Conservation (phyloP, 371 early-diverging fungal species). For the Mortierella polycephala region DNA sequence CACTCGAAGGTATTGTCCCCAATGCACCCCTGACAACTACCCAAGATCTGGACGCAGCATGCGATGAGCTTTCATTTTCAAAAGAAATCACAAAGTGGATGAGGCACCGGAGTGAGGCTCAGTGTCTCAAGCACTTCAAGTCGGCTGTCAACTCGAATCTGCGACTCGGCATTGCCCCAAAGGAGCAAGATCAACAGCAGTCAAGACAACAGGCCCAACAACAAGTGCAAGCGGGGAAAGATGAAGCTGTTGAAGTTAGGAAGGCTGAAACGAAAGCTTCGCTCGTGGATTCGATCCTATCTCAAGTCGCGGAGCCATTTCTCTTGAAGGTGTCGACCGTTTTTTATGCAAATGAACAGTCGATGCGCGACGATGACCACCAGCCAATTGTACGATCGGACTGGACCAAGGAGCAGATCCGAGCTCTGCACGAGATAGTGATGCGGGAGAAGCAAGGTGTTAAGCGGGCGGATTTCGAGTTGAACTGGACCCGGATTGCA, state of each 20-base stretch:
- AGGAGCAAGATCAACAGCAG: neutral
- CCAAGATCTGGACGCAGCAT: slow-evolving; percentile 1
- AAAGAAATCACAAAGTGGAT: slow-evolving; percentile 40
- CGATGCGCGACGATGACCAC: slow-evolving; percentile 5
- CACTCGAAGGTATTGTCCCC: neutral
- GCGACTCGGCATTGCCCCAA: neutral
- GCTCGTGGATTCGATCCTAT: slow-evolving; percentile 6
- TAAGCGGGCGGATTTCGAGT: slow-evolving; percentile 16
- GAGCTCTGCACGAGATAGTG: slow-evolving; percentile 19
- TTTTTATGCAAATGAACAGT: neutral
- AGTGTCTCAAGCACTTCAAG: slow-evolving; percentile 23
- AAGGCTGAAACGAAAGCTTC: neutral
- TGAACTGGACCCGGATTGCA: slow-evolving; percentile 33
- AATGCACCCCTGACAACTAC: neutral
- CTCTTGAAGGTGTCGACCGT: slow-evolving; percentile 13
- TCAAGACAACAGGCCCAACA: neutral
- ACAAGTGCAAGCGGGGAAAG: neutral
- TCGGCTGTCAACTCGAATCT: slow-evolving; percentile 5
- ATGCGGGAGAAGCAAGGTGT: slow-evolving; percentile 37
- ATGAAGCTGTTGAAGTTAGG: neutral
- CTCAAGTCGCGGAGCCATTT: slow-evolving; percentile 15
- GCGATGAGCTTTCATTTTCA: slow-evolving; percentile 15
- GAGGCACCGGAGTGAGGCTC: slow-evolving; percentile 26
- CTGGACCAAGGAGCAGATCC: slow-evolving; percentile 27
- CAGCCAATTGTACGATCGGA: slow-evolving; percentile 33